A percentile compares a stretch with the other conserved stretches of the same genome.
phyloP scores from a whole-genome alignment of 176 grass and related monocot genomes.

The Carex kokanica region DNA sequence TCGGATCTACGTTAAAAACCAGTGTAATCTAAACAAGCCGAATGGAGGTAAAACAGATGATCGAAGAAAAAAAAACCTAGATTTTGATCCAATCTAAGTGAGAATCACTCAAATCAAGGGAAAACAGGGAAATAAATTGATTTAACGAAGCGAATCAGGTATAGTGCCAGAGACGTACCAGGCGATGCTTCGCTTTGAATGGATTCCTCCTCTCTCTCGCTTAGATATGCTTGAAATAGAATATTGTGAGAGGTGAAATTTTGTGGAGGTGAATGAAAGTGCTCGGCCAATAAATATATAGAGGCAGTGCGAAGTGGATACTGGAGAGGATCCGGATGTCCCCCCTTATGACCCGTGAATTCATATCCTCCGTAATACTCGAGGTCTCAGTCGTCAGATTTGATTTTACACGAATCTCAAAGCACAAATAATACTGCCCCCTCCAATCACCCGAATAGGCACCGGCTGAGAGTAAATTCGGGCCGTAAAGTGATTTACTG shows the following conservation, averaged over 20 bases:
- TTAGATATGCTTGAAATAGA: conserved; percentile 9
- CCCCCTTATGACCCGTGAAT: too few species aligned
- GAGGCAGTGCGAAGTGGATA: not conserved
- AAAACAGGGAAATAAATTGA: not conserved
- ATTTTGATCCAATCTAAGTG: not conserved
- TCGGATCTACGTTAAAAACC: conserved; percentile 4
- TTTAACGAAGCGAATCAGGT: not conserved
- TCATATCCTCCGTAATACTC: too few species aligned
- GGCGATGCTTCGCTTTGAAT: not conserved
- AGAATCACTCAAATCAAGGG: not conserved
- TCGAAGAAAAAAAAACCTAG: not conserved
- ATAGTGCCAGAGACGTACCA: not conserved
- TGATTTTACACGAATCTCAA: too few species aligned
- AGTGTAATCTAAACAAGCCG: not conserved
- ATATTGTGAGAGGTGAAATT: conserved; percentile 15
- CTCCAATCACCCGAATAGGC: too few species aligned
- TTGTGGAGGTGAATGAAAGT: not conserved
- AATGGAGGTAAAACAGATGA: conserved; percentile 4
- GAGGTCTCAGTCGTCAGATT: too few species aligned
- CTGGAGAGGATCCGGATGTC: not conserved
- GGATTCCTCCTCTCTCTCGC: not conserved
- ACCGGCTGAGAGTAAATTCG: too few species aligned
- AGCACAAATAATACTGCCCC: too few species aligned
- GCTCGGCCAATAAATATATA: conserved; percentile 13
- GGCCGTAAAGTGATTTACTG: too few species aligned